These are phyloP conservation scores for Pleurotus sapidus DNA, from an alignment of 768 basidiomycete species.

Conservation along the genomic window DNA sequence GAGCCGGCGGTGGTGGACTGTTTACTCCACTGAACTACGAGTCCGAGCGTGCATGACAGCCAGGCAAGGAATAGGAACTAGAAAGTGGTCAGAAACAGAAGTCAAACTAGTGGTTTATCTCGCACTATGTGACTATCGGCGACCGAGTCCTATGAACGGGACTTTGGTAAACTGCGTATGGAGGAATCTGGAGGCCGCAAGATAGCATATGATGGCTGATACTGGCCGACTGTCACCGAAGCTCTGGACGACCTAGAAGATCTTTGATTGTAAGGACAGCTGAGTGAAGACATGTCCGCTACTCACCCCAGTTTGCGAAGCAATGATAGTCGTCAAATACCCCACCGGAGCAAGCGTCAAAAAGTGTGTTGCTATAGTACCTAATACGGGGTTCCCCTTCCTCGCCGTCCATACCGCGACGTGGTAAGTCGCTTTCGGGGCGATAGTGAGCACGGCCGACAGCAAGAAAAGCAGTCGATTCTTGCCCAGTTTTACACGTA, in stretches of 20 bases:
- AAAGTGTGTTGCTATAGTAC: slow-evolving; percentile 58
- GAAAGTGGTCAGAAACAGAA: neutral
- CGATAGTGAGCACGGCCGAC: slow-evolving; percentile 32
- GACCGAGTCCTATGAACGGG: slow-evolving; percentile 1
- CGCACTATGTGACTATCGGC: slow-evolving; percentile 39
- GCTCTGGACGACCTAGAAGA: neutral
- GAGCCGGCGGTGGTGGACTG: neutral
- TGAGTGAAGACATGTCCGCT: neutral
- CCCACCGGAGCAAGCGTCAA: slow-evolving; percentile 55
- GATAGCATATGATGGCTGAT: slow-evolving; percentile 1
- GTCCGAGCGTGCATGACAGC: slow-evolving; percentile 3
- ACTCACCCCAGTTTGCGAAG: slow-evolving; percentile 29
- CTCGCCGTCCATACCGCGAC: slow-evolving; percentile 58
- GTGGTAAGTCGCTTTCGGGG: slow-evolving; percentile 70
- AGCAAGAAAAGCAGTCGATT: slow-evolving; percentile 26
- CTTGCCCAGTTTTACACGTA: slow-evolving; percentile 31
- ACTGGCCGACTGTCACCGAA: neutral
- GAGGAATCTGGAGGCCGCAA: neutral
- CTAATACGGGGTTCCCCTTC: slow-evolving; percentile 46
- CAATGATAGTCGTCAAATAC: slow-evolving; percentile 45
- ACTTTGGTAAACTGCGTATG: neutral
- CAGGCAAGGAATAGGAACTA: slow-evolving; percentile 18
- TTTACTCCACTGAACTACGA: neutral
- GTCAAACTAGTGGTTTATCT: neutral
- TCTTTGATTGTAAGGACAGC: neutral